Percentiles rank a stretch among this genome's conserved stretches.
phyloP scores from a whole-genome alignment of 106 monocot species.

The Platanthera zijinensis region DNA sequence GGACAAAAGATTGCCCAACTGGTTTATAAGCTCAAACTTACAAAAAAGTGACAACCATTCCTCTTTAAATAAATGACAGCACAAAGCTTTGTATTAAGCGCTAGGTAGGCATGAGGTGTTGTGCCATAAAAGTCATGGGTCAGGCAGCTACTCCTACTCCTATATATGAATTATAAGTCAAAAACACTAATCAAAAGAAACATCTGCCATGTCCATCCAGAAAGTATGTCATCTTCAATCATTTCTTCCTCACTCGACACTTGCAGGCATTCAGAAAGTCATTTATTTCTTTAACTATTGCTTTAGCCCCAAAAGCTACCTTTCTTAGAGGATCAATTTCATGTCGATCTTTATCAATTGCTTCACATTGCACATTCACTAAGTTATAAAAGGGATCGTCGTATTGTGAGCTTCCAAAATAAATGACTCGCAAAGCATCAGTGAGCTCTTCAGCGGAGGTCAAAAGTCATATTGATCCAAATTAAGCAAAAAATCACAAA shows the following conservation, averaged over 20 bases:
- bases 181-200: neutral
- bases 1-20: no score
- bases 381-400: neutral
- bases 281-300: neutral
- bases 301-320: neutral
- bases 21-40: no score
- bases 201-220: slow-evolving; percentile 24
- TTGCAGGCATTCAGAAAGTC: neutral
- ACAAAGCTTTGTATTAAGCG: no score
- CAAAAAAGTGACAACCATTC: no score
- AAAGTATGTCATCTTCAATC: neutral
- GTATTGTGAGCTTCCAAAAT: slow-evolving; percentile 8
- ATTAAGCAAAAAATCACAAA: neutral
- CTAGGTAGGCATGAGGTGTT: no score
- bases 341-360: slow-evolving; percentile 12
- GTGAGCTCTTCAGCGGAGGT: slow-evolving; percentile 12
- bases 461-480: slow-evolving; percentile 4
- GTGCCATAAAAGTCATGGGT: no score
- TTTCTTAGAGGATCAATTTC: slow-evolving; percentile 9
- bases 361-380: slow-evolving; percentile 12
- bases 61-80: no score
- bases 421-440: neutral
- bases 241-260: neutral
- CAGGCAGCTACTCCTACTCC: no score
- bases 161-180: neutral